Evolutionary conservation across 2,329 filamentous ascomycete genomes (phyloP).

Genomic region (Nannizzia gypsea): DNA sequence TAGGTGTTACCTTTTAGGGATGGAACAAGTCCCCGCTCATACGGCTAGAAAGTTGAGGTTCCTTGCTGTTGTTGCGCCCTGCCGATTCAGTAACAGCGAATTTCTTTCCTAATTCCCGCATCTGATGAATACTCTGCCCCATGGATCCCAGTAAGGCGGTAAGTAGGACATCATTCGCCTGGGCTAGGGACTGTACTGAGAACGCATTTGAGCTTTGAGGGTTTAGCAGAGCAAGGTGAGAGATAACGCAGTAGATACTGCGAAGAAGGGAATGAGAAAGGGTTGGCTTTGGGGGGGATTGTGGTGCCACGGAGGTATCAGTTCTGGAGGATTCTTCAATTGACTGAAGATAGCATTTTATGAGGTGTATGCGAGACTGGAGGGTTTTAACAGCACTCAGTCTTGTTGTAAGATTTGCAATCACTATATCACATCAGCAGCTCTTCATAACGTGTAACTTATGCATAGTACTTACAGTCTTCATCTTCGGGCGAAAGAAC

Average conservation of each 20-base stretch:
- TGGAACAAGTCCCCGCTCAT: background rate
- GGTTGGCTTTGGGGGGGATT: constrained; percentile 18
- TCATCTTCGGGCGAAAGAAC: constrained; percentile 50
- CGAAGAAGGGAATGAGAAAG: constrained; percentile 63
- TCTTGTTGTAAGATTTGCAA: constrained; percentile 66
- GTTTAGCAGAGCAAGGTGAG: constrained; percentile 68
- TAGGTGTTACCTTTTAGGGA: background rate
- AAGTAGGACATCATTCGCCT: constrained; percentile 74
- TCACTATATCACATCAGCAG: constrained; percentile 32
- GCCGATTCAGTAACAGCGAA: constrained; percentile 47
- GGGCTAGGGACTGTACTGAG: constrained; percentile 57
- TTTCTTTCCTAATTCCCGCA: constrained; percentile 65
- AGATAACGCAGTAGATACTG: constrained; percentile 74
- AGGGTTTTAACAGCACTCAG: constrained; percentile 92
- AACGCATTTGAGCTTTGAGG: constrained; percentile 57
- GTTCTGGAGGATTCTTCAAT: constrained; percentile 39
- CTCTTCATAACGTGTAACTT: background rate
- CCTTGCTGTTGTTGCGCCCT: constrained; percentile 17
- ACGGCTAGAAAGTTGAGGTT: constrained; percentile 6
- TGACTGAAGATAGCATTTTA: constrained; percentile 66
- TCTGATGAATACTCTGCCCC: constrained; percentile 58
- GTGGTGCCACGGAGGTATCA: constrained; percentile 33
- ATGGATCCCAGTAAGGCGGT: constrained; percentile 64
- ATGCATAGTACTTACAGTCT: constrained; percentile 38
- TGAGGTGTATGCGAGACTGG: constrained; percentile 59